Conservation (phyloP, 2,329 filamentous ascomycete genomes). For the Phaeosphaeria sp. region DNA sequence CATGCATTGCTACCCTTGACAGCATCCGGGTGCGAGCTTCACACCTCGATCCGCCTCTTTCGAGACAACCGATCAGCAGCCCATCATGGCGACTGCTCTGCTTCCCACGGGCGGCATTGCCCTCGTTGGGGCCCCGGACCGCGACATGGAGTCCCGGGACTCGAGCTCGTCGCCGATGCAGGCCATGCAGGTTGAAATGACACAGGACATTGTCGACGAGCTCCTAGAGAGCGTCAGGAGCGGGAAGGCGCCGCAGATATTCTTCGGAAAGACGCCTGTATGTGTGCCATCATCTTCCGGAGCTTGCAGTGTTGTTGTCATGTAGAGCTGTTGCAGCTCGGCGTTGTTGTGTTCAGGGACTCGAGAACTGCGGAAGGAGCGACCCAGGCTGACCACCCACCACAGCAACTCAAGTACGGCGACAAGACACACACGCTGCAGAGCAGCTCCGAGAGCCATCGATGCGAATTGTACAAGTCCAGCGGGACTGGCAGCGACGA, state of each 20-base stretch:
- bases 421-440: constrained; percentile 63
- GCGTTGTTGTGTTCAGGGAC: constrained; percentile 12
- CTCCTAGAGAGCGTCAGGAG: constrained; percentile 46
- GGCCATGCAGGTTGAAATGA: constrained; percentile 52
- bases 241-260: constrained; percentile 47
- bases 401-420: constrained; percentile 63
- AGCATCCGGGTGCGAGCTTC: constrained; percentile 43
- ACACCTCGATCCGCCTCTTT: constrained; percentile 34
- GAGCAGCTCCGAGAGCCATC: constrained; percentile 60
- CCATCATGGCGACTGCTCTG: constrained; percentile 40
- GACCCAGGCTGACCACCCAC: constrained; percentile 38
- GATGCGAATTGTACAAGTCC: constrained; percentile 64
- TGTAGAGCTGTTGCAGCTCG: constrained; percentile 9
- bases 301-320: constrained; percentile 9
- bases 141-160: constrained; percentile 41
- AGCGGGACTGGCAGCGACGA: constrained; percentile 41
- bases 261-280: constrained; percentile 51
- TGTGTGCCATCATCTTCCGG: constrained; percentile 23
- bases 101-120: constrained; percentile 41
- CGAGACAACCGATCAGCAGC: constrained; percentile 13
- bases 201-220: constrained; percentile 50
- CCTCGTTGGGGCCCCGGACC: constrained; percentile 49
- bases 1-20: constrained; percentile 49
- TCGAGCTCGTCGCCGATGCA: constrained; percentile 41
- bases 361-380: constrained; percentile 19